Conservation (phyloP, 306 rosid species). For the Medicago truncatula region MtrunA17r5.0-ANR NC_053046.1:27530501-27531000, state of each 20-base stretch:
- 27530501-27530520: too few relatives aligned
- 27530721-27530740: neutral
- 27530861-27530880: neutral
- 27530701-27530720: constrained; percentile 3
- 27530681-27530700: neutral
- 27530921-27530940: too few relatives aligned
- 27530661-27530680: neutral
- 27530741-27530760: neutral
- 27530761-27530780: constrained; percentile 14
- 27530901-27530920: too few relatives aligned
- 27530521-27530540: too few relatives aligned
- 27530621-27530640: neutral
- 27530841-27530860: neutral
- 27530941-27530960: too few relatives aligned
- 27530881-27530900: too few relatives aligned
- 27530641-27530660: neutral
- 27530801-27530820: neutral
- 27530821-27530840: neutral
- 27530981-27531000: too few relatives aligned
- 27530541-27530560: neutral
- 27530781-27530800: neutral
- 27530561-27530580: neutral
- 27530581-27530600: neutral
- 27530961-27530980: too few relatives aligned
- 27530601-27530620: neutral